Percentiles rank a stretch among this genome's conserved stretches.
Conservation (phyloP, 306 rosid species). For the Ochetophila trinervis region DNA sequence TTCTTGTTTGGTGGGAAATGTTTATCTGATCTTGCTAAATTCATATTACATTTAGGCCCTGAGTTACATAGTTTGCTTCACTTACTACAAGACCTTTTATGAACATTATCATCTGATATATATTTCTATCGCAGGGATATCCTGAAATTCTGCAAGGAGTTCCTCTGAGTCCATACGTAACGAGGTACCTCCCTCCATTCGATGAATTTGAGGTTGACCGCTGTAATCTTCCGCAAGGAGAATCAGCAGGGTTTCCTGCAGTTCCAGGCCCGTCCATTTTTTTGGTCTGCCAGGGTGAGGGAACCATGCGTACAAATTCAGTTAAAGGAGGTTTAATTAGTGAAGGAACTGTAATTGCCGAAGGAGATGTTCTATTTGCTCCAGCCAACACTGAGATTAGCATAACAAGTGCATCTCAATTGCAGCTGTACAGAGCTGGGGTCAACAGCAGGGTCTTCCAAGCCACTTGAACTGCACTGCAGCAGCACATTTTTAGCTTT, state of each 20-base stretch:
- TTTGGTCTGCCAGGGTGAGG: constrained; percentile 60
- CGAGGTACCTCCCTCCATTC: constrained; percentile 69
- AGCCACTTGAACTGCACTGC: constrained; percentile 18
- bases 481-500: not conserved
- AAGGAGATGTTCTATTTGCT: constrained; percentile 83
- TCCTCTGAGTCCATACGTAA: constrained; percentile 51
- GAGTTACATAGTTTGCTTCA: constrained; percentile 1
- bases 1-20: not conserved
- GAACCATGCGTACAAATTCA: constrained; percentile 44
- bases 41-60: not conserved
- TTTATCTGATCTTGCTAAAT: not conserved
- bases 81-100: too few relatives aligned
- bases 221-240: constrained; percentile 61
- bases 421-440: constrained; percentile 76
- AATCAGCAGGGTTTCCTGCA: constrained; percentile 54
- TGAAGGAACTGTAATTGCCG: constrained; percentile 50
- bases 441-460: constrained; percentile 64
- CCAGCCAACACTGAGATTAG: constrained; percentile 66
- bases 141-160: constrained; percentile 78
- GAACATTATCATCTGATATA: not conserved
- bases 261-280: constrained; percentile 80
- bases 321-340: constrained; percentile 34
- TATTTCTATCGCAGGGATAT: constrained; percentile 56
- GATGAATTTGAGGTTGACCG: constrained; percentile 88
- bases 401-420: constrained; percentile 48